phyloP scores from a whole-genome alignment of 108 stramenopile species.

The Nitzschia sp. region DNA sequence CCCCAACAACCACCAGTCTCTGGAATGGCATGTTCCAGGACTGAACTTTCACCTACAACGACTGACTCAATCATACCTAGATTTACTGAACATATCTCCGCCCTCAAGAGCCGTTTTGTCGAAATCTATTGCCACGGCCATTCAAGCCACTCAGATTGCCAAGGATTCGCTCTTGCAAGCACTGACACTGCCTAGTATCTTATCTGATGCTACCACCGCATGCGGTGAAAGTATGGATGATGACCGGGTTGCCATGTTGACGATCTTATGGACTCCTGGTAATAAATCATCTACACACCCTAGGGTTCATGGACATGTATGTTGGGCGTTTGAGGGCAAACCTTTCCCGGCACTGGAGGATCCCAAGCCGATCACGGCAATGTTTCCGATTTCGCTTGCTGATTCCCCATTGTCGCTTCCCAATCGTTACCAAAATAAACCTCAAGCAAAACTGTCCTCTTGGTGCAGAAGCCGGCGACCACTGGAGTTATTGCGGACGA shows the following conservation, averaged over 20 bases:
- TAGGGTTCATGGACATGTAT: no score
- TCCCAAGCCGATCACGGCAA: no score
- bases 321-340: no score
- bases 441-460: conserved; percentile 67
- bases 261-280: conserved; percentile 32
- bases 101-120: not conserved
- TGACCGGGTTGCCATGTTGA: conserved; percentile 24
- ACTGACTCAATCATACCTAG: conserved; percentile 36
- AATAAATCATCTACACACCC: not conserved
- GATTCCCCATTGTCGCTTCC: conserved; percentile 15
- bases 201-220: no score
- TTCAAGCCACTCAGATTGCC: not conserved
- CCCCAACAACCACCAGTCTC: not conserved
- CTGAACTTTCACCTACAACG: conserved; percentile 63
- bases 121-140: not conserved
- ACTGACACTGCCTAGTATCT: no score
- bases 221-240: no score
- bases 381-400: no score
- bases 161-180: not conserved
- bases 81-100: not conserved
- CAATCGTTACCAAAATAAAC: conserved; percentile 41
- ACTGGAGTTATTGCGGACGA: conserved; percentile 60
- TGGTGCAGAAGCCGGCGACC: conserved; percentile 71
- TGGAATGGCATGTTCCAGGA: conserved; percentile 54
- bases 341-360: no score